phyloP scores from a whole-genome alignment of 2,329 filamentous ascomycete species.

The Microthyrium microscopicum region DNA sequence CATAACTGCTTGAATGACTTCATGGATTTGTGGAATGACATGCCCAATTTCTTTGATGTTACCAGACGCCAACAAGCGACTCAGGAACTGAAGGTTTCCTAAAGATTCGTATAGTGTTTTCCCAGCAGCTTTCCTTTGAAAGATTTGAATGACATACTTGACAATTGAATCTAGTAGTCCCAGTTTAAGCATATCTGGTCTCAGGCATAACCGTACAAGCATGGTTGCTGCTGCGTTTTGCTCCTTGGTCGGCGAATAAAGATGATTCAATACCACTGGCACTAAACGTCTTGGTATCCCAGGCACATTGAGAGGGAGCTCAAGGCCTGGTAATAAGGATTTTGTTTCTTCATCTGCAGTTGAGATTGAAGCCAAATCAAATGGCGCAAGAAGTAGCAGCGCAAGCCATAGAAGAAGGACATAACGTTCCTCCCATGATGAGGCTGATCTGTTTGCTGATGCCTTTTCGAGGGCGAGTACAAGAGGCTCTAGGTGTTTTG shows the following conservation, averaged over 20 bases:
- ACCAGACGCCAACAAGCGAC: slow-evolving; percentile 53
- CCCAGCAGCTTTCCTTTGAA: slow-evolving; percentile 31
- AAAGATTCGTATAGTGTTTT: slow-evolving; percentile 57
- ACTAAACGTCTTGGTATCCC: slow-evolving; percentile 55
- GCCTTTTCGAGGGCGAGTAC: slow-evolving; percentile 55
- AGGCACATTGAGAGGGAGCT: slow-evolving; percentile 45
- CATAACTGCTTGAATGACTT: slow-evolving; percentile 43
- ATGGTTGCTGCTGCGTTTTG: slow-evolving; percentile 73
- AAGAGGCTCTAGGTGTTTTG: slow-evolving; percentile 66
- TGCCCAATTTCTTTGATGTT: slow-evolving; percentile 59
- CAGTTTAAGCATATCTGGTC: slow-evolving; percentile 72
- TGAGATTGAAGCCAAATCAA: slow-evolving; percentile 79
- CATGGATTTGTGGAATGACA: slow-evolving; percentile 50
- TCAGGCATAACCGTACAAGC: slow-evolving; percentile 64
- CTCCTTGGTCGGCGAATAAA: slow-evolving; percentile 68
- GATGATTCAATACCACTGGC: slow-evolving; percentile 51
- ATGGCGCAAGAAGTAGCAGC: slow-evolving; percentile 49
- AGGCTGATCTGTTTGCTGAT: slow-evolving; percentile 13
- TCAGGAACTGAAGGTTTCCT: slow-evolving; percentile 63
- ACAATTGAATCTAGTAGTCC: slow-evolving; percentile 53
- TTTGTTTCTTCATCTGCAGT: slow-evolving; percentile 16
- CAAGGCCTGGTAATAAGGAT: slow-evolving; percentile 25
- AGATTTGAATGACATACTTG: slow-evolving; percentile 49
- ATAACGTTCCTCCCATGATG: slow-evolving; percentile 71
- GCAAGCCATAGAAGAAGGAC: slow-evolving; percentile 66